Conservation (phyloP, 2,329 filamentous ascomycete species). For the Pseudogymnoascus verrucosus region DNA sequence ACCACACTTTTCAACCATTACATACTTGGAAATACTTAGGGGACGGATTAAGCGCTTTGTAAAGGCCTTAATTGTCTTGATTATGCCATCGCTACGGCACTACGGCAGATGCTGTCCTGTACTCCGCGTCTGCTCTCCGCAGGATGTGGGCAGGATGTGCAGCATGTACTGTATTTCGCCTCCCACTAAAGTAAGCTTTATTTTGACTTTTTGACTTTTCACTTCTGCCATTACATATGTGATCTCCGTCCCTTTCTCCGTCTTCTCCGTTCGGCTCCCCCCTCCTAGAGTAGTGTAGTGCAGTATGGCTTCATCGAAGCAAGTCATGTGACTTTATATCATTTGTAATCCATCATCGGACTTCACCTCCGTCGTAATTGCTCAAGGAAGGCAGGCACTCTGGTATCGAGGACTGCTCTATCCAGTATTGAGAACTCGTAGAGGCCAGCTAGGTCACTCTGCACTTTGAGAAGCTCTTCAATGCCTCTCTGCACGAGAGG, state of each 20-base stretch:
- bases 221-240: neutral
- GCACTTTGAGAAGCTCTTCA: slow-evolving; percentile 41
- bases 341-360: neutral
- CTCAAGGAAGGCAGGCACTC: slow-evolving; percentile 21
- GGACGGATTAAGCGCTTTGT: neutral
- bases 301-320: neutral
- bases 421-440: slow-evolving; percentile 46
- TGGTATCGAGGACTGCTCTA: slow-evolving; percentile 45
- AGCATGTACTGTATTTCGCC: neutral
- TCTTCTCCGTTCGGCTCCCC: neutral
- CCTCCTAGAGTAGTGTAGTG: neutral
- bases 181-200: slow-evolving; percentile 4
- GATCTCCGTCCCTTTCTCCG: neutral
- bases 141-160: neutral
- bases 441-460: slow-evolving; percentile 41
- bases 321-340: slow-evolving; percentile 4
- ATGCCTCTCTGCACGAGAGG: slow-evolving; percentile 45
- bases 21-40: neutral
- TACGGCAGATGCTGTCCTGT: neutral
- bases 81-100: neutral
- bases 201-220: neutral
- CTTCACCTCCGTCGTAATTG: neutral
- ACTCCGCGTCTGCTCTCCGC: neutral
- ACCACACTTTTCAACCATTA: neutral
- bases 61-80: neutral